Evolutionary conservation across 1,284 basidiomycete genomes (phyloP), one percentile per base, ranked within the genome.

Genomic region (Pseudozyma tsukubaensis): DNA sequence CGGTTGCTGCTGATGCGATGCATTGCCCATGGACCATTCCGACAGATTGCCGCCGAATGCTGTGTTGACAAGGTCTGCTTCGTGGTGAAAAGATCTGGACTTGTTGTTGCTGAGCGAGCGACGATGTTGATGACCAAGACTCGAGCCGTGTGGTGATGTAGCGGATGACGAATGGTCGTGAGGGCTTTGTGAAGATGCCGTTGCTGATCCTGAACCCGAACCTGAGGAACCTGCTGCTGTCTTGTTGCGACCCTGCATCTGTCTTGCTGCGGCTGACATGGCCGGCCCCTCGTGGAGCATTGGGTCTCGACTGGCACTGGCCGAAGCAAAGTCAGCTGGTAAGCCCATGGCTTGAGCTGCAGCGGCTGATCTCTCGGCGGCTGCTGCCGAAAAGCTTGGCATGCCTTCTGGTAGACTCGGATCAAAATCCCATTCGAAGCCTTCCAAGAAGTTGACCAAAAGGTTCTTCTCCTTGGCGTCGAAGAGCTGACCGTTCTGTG

Each of bases 401-500:
- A 82, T 72, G 13, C 77, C 74, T 29, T 78, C 72, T 3, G 80
- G 80, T 11, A 82, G 52, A 12, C 61, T 65, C 1, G 80, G 80
- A 42, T 82, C 77, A 59, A 82, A 82, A 44, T 82, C 77, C 73
- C 76, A 80, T 43, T 82, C 77, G 42, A 82, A 80, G 10, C 79
- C 74, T 50, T 75, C 71, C 32, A 82, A 51, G 60, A 82, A 82
- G 59, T 68, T 77, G 53, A 74, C 64, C 6, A 82, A 54, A 21
- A 82, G 59, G 18, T 61, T 67, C 54, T 72, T 64, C 39, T 82
- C 80, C 42, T 63, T 73, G 7, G 79, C 67, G 40, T 82, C 77
- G 37, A 82, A 82, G 10, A 82, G 65, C 32, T 59, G 50, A 9
- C 48, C 54, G 48, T 43, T 53, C 19, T 59, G 59, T 16, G 49